phyloP scores from a whole-genome alignment of 768 basidiomycete genomes.

The Ramaria sp. region DNA sequence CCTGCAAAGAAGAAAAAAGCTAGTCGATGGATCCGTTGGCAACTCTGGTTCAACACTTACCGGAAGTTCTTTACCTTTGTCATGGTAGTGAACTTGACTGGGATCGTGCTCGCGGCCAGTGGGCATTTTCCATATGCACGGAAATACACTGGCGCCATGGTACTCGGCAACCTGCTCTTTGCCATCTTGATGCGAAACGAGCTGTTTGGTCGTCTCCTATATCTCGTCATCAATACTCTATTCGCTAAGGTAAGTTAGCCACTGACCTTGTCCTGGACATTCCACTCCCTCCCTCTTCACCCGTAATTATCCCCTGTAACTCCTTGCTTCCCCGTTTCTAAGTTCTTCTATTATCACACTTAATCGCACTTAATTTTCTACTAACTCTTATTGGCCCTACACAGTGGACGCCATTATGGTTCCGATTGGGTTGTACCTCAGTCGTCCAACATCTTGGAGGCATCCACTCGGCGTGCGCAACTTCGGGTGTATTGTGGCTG shows the following conservation, averaged over 20 bases:
- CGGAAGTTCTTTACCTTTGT: slow-evolving; percentile 65
- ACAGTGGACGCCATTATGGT: slow-evolving; percentile 67
- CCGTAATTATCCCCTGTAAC: no score
- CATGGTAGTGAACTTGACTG: slow-evolving; percentile 48
- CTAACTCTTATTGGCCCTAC: neutral
- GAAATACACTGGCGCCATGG: slow-evolving; percentile 57
- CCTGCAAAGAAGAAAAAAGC: slow-evolving; percentile 37
- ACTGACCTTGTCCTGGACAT: neutral
- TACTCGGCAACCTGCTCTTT: slow-evolving; percentile 61
- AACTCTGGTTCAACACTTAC: slow-evolving; percentile 74
- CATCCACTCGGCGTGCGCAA: slow-evolving; percentile 69
- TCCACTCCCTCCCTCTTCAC: neutral
- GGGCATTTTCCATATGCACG: slow-evolving; percentile 61
- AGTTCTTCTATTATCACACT: neutral
- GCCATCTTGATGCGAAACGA: slow-evolving; percentile 76
- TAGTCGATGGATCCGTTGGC: slow-evolving; percentile 49
- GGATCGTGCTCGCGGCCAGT: slow-evolving; percentile 47
- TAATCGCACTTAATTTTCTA: neutral
- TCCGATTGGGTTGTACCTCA: slow-evolving; percentile 64
- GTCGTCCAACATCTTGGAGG: slow-evolving; percentile 70
- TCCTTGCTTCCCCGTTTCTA: neutral
- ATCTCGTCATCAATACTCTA: slow-evolving; percentile 55
- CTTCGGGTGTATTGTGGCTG: slow-evolving; percentile 65
- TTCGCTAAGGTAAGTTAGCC: slow-evolving; percentile 52
- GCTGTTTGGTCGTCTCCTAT: slow-evolving; percentile 65